Base-by-base conservation (phyloP, 768 basidiomycete species). In the Suillus tomentosus region DNA sequence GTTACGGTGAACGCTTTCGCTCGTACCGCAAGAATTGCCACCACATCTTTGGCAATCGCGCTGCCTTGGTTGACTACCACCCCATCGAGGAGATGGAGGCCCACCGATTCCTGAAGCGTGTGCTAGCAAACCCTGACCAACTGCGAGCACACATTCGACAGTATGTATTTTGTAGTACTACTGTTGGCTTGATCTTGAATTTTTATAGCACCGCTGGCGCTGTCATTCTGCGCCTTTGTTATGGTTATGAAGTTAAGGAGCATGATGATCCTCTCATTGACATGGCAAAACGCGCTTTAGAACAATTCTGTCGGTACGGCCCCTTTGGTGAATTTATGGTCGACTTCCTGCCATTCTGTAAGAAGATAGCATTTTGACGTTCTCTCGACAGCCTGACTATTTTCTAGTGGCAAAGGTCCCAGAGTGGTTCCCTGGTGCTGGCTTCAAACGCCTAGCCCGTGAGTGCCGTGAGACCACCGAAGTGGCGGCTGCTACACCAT, bases 401-500 rank as follows among this genome's bases (percentile, higher is more conserved):
- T 36, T 60, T 56, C 8, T 47, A 75, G 74, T 75, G 61, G 73
- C 63, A 47, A 69, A 72, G 62, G 64, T 78, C 4, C 78, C 77
- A 3, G 74, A 71, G 48, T 79, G 77, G 77, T 66, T 78, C 45
- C 77, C 76, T 11, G 76, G 80, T 1, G 71, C 72, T 1, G 69
- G 72, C 1, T 81, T 81, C 68, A 69, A 76, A 53, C 69, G 67
- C 7, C 62, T 71, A 36, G 78, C 76, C 3, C 71, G 70, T 48
- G 62, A 61, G 45, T 75, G 76, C 66, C 57, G 54, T 5, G 31
- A 40, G 3, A 3, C 77, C 2, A 72, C 81, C 2, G 67, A 72
- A 4, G 72, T 76, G 8, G 79, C 83, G 73, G 72, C 81, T 5
- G 77, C 80, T 24, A 71, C 71, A 6, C 86, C 87, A 0, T 84